These are phyloP conservation scores for Lagenaria siceraria DNA, from an alignment of 306 rosid species.

Conservation along the genomic window DNA sequence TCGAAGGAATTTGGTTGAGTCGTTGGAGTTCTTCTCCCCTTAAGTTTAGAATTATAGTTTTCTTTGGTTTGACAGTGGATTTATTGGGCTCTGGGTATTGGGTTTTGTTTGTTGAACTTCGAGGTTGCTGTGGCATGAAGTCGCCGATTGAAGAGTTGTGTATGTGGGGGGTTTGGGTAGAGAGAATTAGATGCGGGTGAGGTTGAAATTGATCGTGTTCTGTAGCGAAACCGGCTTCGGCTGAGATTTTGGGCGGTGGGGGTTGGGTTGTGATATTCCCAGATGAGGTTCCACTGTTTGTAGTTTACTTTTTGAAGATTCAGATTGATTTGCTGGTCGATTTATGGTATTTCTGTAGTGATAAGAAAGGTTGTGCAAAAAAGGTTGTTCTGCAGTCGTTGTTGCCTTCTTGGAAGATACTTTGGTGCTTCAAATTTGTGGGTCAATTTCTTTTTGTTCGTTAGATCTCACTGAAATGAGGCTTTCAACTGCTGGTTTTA, in stretches of 20 bases:
- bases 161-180: neutral
- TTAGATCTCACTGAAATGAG: constrained; percentile 43
- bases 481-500: constrained; percentile 75
- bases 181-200: constrained; percentile 10
- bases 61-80: neutral
- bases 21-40: neutral
- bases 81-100: neutral
- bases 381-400: constrained; percentile 23
- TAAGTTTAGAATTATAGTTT: constrained; percentile 17
- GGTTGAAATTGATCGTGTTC: constrained; percentile 6
- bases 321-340: constrained; percentile 22
- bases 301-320: constrained; percentile 25
- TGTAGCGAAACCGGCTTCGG: constrained; percentile 10
- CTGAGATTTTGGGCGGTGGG: constrained; percentile 4
- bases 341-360: constrained; percentile 25
- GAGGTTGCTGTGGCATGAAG: constrained; percentile 8
- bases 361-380: constrained; percentile 18
- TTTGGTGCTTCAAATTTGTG: constrained; percentile 26
- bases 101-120: neutral
- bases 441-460: constrained; percentile 5
- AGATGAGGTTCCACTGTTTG: constrained; percentile 27
- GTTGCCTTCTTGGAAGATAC: constrained; percentile 20
- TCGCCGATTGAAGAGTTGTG: neutral
- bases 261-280: constrained; percentile 20
- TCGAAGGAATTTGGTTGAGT: neutral